Base-by-base conservation (phyloP, 2,329 filamentous ascomycete species). In the Verticillium zaregamsianum region DNA sequence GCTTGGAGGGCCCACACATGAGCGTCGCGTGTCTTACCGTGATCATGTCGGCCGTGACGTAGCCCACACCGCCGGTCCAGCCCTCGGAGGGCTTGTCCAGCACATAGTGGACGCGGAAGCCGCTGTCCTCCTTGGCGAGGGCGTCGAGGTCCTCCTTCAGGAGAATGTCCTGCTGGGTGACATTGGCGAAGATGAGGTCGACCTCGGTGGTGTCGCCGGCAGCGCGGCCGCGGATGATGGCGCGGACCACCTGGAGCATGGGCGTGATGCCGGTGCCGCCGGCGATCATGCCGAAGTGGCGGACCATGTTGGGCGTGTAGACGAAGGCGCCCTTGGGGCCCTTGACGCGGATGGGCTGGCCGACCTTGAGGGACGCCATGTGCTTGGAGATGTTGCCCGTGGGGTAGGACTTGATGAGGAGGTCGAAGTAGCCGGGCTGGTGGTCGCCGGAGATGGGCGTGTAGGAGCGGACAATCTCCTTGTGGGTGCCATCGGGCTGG, bases 301-400 rank as follows among this genome's bases (percentile, higher is more conserved):
- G 89, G 70, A 94, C 92, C 91, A 99, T 94, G 83, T 97, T 97
- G 70, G 94, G 93, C 20, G 90, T 92, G 81, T 99, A 99, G 66
- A 96, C 91, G 84, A 99, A 97, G 70, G 94, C 94, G 69, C 95
- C 95, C 85, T 98, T 98, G 77, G 95, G 95, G 11, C 95, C 95
- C 70, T 87, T 89, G 70, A 98, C 90, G 75, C 92, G 92, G 84
- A 99, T 95, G 64, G 85, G 89, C 77, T 96, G 88, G 65, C 94
- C 93, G 64, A 97, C 84, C 66, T 85, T 86, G 65, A 99, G 86
- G 14, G 86, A 88, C 56, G 92, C 91, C 80, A 99, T 88, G 79
- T 96, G 85, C 80, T 92, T 93, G 76, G 91, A 96, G 83, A 99
- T 98, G 82, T 98, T 98, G 70, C 95, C 95, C 68, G 92, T 93